These are phyloP conservation scores for Monilinia fructigena DNA, from an alignment of 2,329 filamentous ascomycete species.

Conservation along the genomic window DNA sequence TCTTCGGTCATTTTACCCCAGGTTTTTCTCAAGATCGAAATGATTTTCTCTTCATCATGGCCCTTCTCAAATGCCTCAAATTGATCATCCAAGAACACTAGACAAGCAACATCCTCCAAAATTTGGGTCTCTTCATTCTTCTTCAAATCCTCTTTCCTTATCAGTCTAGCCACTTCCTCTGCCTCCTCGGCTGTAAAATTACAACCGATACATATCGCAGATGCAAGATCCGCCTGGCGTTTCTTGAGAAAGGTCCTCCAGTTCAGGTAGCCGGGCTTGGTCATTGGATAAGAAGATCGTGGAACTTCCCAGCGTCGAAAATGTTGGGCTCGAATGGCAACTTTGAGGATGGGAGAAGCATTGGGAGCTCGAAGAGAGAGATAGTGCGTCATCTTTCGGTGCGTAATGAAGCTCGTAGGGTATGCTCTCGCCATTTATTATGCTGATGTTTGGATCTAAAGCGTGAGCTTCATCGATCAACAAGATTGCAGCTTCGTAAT, in stretches of 20 bases:
- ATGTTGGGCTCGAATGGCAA: conserved; percentile 82
- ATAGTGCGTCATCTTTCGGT: conserved; percentile 72
- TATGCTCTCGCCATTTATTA: conserved; percentile 44
- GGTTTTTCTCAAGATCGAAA: conserved; percentile 69
- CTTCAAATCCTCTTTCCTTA: conserved; percentile 74
- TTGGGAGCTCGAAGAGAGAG: conserved; percentile 59
- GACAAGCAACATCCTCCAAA: conserved; percentile 80
- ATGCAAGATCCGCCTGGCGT: conserved; percentile 63
- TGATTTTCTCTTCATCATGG: conserved; percentile 74
- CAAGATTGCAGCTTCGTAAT: conserved; percentile 54
- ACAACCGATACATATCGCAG: conserved; percentile 50
- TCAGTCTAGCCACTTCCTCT: conserved; percentile 64
- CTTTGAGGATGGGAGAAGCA: conserved; percentile 64
- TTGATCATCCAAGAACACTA: conserved; percentile 86
- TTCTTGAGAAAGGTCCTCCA: conserved; percentile 77
- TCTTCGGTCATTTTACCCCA: conserved; percentile 71
- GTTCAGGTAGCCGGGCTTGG: conserved; percentile 71
- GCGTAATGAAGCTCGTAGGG: conserved; percentile 85
- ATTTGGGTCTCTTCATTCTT: conserved; percentile 66
- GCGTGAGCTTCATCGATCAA: conserved; percentile 74
- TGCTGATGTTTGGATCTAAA: conserved; percentile 60
- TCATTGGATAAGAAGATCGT: conserved; percentile 69
- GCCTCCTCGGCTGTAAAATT: conserved; percentile 50
- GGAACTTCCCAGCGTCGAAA: conserved; percentile 82
- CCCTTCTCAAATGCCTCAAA: conserved; percentile 78